Percentiles rank a stretch among this genome's conserved stretches.
Evolutionary conservation across 352 stramenopile genomes (phyloP).

Genomic region (Globisporangium orthogonon): DNA sequence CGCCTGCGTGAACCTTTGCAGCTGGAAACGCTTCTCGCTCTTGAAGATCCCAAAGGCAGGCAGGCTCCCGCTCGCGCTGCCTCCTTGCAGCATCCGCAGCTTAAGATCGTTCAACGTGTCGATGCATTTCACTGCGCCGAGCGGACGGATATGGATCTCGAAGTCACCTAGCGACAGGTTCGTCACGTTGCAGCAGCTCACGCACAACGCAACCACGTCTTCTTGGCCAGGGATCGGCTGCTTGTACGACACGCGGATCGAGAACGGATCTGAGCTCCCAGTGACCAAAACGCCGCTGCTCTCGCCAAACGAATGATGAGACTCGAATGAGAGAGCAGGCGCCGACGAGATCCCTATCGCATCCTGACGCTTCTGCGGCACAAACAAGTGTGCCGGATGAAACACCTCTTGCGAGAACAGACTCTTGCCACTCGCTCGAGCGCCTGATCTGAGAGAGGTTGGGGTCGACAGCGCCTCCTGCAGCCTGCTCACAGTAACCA

Average conservation of each 20-base stretch:
- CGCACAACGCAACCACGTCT: conserved; percentile 36
- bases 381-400: conserved; percentile 29
- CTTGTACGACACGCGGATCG: conserved; percentile 46
- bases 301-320: neutral
- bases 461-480: conserved; percentile 2
- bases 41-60: conserved; percentile 54
- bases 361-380: conserved; percentile 16
- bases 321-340: neutral
- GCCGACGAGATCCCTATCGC: neutral
- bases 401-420: conserved; percentile 30
- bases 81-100: conserved; percentile 37
- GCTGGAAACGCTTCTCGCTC: conserved; percentile 54
- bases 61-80: conserved; percentile 31
- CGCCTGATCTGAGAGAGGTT: neutral
- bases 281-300: conserved; percentile 30
- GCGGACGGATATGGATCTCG: conserved; percentile 47
- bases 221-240: conserved; percentile 36
- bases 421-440: conserved; percentile 1
- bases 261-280: conserved; percentile 53
- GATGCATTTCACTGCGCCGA: conserved; percentile 41
- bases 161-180: conserved; percentile 56
- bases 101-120: conserved; percentile 55
- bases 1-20: conserved; percentile 50
- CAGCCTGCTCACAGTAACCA: neutral
- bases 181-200: conserved; percentile 66